phyloP scores from a whole-genome alignment of 2,329 filamentous ascomycete species.

The Penicillium occitanis region DNA sequence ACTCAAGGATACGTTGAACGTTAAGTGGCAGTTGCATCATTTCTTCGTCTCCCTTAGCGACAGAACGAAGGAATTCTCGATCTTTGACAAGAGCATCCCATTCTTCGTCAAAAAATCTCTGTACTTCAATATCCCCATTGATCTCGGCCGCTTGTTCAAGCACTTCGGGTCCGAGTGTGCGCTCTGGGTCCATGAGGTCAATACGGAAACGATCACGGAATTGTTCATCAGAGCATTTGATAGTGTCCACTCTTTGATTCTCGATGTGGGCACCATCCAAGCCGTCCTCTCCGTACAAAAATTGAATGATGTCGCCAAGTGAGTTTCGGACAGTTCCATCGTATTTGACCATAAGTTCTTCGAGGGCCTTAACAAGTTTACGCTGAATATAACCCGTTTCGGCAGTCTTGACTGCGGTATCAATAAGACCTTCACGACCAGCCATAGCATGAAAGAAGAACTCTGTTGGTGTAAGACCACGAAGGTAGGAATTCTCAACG shows the following conservation, averaged over 20 bases:
- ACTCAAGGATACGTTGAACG: conserved; percentile 84
- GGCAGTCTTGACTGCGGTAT: conserved; percentile 98
- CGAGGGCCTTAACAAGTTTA: conserved; percentile 94
- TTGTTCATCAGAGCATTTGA: conserved; percentile 72
- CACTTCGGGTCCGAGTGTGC: conserved; percentile 64
- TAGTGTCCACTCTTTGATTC: conserved; percentile 83
- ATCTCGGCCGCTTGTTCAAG: conserved; percentile 87
- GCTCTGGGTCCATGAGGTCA: conserved; percentile 74
- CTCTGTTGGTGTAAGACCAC: conserved; percentile 89
- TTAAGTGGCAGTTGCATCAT: conserved; percentile 92
- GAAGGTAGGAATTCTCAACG: conserved; percentile 97
- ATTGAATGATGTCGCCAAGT: conserved; percentile 92
- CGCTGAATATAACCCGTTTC: conserved; percentile 99
- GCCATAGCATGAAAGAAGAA: conserved; percentile 99
- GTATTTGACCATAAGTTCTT: conserved; percentile 97
- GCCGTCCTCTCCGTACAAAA: conserved; percentile 96
- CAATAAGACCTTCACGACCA: conserved; percentile 98
- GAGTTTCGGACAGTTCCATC: conserved; percentile 97
- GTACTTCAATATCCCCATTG: conserved; percentile 80
- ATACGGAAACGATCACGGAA: conserved; percentile 82
- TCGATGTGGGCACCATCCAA: conserved; percentile 92
- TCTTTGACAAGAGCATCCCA: conserved; percentile 76
- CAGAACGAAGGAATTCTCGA: conserved; percentile 69
- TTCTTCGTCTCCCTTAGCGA: conserved; percentile 76
- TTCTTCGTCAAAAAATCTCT: conserved; percentile 83